Base-by-base conservation (phyloP, 441 rosid species). In the Biscutella laevigata region DNA sequence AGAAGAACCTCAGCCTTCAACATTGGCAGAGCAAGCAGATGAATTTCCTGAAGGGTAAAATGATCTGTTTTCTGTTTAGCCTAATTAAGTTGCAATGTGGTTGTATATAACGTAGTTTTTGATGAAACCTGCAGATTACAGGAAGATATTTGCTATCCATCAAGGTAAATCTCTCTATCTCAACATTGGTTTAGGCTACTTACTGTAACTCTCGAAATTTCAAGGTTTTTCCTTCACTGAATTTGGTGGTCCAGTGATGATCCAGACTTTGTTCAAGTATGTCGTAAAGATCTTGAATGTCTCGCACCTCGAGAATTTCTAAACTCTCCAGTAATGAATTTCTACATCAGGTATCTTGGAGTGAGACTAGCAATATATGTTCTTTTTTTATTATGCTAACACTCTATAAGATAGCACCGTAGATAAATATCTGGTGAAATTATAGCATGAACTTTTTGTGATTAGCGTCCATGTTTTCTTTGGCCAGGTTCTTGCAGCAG, bases 301-400 rank as follows among this genome's bases (percentile, higher is more conserved):
- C 85, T 91, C 67, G 77, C 61, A 9, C 87, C 94, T 61, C 70
- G 55, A 68, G 80, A 72, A 32, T 83, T 56, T 69, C 67, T 92
- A 73, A 82, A 81, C 20, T 92, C 98, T 4, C 69, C 86, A 17
- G 70, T 92, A 32, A 86, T 92, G 85, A 92, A 92, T 45, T 92
- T 92, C 45, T 88, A 92, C 67, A 74, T 86, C 44, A 70, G 80
- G 99, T 84, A 69, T 62, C 74, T 25, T 53, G 13, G 46, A 36
- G 7, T 6, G 39, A 38, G 10, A 39, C 12, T 29, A 50, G 33
- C 30, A 6, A 40, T 40, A 11, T 43, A 26, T 56, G 27, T 12
- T 29, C 5, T n/a, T 36, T 21, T 16, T 15, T 7, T 37, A 19
- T 47, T 21, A 38, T 34, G 19, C 26, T 32, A 26, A 53, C 19